Conservation (phyloP, 768 basidiomycete genomes). For the Amanita pseudoporphyria region DNA sequence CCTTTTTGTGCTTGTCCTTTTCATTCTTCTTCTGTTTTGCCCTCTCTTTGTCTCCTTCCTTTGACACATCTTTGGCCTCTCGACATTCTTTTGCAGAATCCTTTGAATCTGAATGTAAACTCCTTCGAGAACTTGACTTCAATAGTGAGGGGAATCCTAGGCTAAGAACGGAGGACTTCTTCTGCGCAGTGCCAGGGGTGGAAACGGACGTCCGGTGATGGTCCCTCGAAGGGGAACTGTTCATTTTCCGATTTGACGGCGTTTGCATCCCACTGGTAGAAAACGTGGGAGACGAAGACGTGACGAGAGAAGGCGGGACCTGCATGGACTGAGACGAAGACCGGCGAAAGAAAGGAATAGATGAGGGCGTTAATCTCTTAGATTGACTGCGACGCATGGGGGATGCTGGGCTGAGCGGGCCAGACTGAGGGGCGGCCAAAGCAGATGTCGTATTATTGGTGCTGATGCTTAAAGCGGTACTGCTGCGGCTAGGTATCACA, state of each 20-base stretch:
- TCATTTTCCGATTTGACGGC: constrained; percentile 32
- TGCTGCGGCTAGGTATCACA: constrained; percentile 51
- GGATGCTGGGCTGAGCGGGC: constrained; percentile 63
- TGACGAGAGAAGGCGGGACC: constrained; percentile 38
- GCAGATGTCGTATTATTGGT: constrained; percentile 51
- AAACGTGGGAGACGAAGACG: constrained; percentile 41
- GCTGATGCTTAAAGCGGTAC: constrained; percentile 69
- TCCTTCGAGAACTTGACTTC: constrained; percentile 78
- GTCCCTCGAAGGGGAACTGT: constrained; percentile 45
- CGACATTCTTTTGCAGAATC: constrained; percentile 40
- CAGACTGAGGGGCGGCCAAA: constrained; percentile 41
- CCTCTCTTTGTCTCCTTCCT: constrained; percentile 24
- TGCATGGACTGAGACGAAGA: constrained; percentile 87
- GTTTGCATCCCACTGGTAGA: constrained; percentile 30
- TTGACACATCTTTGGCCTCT: constrained; percentile 32
- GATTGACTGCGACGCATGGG: constrained; percentile 61
- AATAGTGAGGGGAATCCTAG: constrained; percentile 74
- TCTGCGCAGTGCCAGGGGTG: constrained; percentile 51
- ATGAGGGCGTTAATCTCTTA: constrained; percentile 83
- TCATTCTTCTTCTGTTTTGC: constrained; percentile 19
- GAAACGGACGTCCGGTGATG: constrained; percentile 41
- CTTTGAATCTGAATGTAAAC: constrained; percentile 60
- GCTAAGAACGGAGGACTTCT: constrained; percentile 78
- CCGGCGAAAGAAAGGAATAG: constrained; percentile 90
- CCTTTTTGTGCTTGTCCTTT: constrained; percentile 53